Percentiles rank a stretch among this genome's conserved stretches.
Conservation (phyloP, 129 eudicot genomes). For the Rutidosis leptorrhynchoides region DNA sequence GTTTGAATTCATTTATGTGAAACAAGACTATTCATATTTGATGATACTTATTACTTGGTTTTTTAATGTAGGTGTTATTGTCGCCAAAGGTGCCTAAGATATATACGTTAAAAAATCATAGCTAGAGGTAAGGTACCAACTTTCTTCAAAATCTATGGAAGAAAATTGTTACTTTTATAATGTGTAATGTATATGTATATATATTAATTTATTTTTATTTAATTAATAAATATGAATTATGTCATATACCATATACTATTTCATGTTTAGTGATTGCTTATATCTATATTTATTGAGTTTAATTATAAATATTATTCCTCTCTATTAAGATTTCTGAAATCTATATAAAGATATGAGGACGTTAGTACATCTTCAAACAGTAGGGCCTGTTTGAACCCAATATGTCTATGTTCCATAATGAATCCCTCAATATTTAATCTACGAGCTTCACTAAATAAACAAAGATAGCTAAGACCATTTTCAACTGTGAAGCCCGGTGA, state of each 20-base stretch:
- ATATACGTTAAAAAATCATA: background rate
- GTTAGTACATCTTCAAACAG: too few relatives aligned
- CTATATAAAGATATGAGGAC: too few relatives aligned
- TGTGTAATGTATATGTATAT: background rate
- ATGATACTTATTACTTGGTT: background rate
- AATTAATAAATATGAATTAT: background rate
- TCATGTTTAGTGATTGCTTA: background rate
- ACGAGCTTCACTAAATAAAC: too few relatives aligned
- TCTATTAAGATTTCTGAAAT: too few relatives aligned
- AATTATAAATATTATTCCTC: too few relatives aligned
- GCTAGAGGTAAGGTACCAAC: background rate
- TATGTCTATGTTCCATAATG: too few relatives aligned
- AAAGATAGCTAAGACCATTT: too few relatives aligned
- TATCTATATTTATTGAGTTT: background rate
- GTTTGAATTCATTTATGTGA: too few relatives aligned
- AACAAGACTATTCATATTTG: background rate
- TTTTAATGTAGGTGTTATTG: background rate
- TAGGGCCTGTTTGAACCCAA: too few relatives aligned
- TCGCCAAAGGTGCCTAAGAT: background rate
- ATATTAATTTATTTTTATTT: too few relatives aligned
- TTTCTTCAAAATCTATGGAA: background rate
- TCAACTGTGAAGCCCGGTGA: too few relatives aligned
- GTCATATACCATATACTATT: slow-evolving; percentile 6
- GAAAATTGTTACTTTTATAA: background rate
- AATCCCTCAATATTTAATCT: too few relatives aligned